Evolutionary conservation across 2,329 filamentous ascomycete genomes (phyloP), one percentile per base, ranked within the genome.

Genomic region (Dothiorella sarmentorum): DNA sequence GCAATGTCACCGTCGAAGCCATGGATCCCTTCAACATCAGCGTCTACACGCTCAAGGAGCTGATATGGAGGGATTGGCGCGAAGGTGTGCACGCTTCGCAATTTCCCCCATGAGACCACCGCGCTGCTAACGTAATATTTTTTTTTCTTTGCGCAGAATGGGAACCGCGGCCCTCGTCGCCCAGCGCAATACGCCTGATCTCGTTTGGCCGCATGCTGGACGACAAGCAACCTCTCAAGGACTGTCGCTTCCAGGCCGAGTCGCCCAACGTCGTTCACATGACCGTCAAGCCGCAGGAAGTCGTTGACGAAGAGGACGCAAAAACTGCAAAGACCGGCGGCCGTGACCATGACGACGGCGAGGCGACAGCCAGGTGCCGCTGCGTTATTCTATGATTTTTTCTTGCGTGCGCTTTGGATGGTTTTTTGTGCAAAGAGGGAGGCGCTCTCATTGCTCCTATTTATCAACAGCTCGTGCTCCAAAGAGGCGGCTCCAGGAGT

Each of bases 51-150:
- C 78, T 97, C 64, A 97, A 97, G 75, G 91, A 97, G 76, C 78
- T 97, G 69, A 96, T 97, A 70, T 83, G 94, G 78, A 83, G 90
- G 67, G 92, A 97, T 72, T 97, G 93, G 93, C 82, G 91, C 65
- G 87, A 86, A 66, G 90, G 82, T 83, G 76, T 58, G 70, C n/a
- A 56, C 26, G 26, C 17, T 42, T n/a, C 20, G 31, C 29, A 24
- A 24, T n/a, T n/a, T n/a, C n/a, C n/a, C n/a, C n/a, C n/a, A n/a
- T n/a, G n/a, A n/a, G n/a, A n/a, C n/a, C n/a, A n/a, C n/a, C n/a
- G n/a, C n/a, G n/a, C n/a, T 58, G 43, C 55, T 58, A 40, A 58
- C 49, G 20, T 17, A 15, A n/a, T n/a, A n/a, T n/a, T n/a, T n/a
- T n/a, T n/a, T n/a, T n/a, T n/a, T n/a, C n/a, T n/a, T n/a, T 53